These are phyloP conservation scores for Spiraea crenata DNA, from an alignment of 331 rosid genomes.

Conservation along the genomic window DNA sequence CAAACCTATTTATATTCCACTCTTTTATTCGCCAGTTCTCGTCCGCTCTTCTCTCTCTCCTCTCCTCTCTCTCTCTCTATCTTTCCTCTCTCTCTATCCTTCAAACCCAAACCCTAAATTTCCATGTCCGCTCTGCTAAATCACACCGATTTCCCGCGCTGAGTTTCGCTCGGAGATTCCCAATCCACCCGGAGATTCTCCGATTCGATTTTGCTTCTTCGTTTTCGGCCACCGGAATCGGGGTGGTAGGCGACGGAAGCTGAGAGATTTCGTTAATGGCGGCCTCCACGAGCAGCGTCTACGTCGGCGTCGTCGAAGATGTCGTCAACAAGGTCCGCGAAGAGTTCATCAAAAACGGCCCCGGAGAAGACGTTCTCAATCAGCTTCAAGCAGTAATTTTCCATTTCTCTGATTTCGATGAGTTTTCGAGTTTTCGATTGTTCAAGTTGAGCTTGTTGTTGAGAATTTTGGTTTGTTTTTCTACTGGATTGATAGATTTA, in stretches of 20 bases:
- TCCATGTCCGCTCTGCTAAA: constrained; percentile 12
- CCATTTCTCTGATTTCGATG: constrained; percentile 4
- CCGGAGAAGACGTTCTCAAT: constrained; percentile 91
- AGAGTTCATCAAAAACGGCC: constrained; percentile 83
- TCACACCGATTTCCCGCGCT: constrained; percentile 25
- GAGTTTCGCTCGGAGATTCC: constrained; percentile 3
- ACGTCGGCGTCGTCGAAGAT: constrained; percentile 88
- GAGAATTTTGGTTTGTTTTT: background rate
- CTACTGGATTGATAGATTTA: background rate
- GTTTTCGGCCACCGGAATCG: constrained; percentile 10
- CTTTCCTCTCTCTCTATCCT: constrained; percentile 18
- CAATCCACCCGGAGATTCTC: constrained; percentile 9
- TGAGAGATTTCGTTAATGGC: constrained; percentile 41
- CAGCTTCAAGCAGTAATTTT: constrained; percentile 92
- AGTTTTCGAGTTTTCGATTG: background rate
- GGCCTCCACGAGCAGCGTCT: constrained; percentile 78
- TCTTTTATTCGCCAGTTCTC: constrained; percentile 59
- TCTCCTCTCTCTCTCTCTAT: constrained; percentile 15
- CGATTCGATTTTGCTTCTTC: constrained; percentile 15
- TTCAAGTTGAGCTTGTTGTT: background rate
- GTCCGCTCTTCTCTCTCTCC: constrained; percentile 48
- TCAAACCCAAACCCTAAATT: constrained; percentile 17
- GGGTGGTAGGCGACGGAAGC: constrained; percentile 13
- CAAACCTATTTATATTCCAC: constrained; percentile 99
- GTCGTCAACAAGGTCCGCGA: constrained; percentile 91